Base-by-base conservation (phyloP, 148 eudicot genomes). In the Rhododendron simsii region DNA sequence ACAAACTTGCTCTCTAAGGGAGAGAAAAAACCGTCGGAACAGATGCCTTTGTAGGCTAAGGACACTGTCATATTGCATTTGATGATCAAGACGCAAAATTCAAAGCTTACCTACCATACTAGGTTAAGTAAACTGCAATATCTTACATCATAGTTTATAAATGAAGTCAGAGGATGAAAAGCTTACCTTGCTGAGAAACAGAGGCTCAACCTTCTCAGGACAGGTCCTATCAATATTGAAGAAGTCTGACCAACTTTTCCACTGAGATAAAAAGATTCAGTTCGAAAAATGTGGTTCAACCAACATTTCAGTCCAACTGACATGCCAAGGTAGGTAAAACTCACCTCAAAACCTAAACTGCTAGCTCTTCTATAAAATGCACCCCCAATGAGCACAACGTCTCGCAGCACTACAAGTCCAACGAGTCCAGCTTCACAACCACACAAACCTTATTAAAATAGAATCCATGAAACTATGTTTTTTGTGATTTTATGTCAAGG, bases 361-460 rank as follows among this genome's bases (percentile, higher is more conserved):
- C 90, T 94, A 81, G 93, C 99, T 90, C 98, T 92, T 82, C 90
- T 92, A 86, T 97, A 97, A n/a, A 91, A 86, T 78, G 98, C 99
- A 86, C 98, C 99, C 61, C 99, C 96, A 87, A 97, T 93, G 21
- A 97, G 99, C 57, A 90, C 90, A 82, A 94, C 92, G 85, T 97
- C 99, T 37, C 99, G 96, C 80, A 93, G 73, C 89, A 97, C 95
- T 47, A 97, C 94, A 44, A 97, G 92, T 51, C 93, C 94, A 81
- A 95, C 96, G 63, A 97, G 94, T 82, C 98, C 98, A 90, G 98
- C 98, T 96, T 87, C 89, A 63, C n/a, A 74, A 74, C 45, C 57
- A 85, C 37, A 87, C 74, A 35, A 83, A 18, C 23, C 41, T 44
- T 33, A 51, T 53, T 15, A 85, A 63, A 79, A 30, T 35, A 23